Evolutionary conservation across 148 eudicot genomes (phyloP), one percentile per base, ranked within the genome.

Genomic region (Mesembryanthemum crystallinum): DNA sequence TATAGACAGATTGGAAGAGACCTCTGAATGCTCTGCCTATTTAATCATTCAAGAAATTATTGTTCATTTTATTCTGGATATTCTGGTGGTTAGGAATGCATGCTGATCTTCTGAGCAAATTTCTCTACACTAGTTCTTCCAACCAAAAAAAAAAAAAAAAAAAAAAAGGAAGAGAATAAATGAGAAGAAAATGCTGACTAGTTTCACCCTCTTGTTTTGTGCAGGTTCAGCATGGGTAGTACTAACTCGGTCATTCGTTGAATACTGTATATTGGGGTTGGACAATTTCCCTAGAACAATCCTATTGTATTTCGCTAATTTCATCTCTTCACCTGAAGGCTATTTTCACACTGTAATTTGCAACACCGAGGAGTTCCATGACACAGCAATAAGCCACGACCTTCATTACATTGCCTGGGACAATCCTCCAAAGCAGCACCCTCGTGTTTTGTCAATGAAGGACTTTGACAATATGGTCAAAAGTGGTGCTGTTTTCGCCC

Each of bases 331-430:
- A 33, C 99, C 99, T 0, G 99, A 95, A 83, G 89, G 99, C 77
- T 95, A 95, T 77, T 92, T 95, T 75, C 97, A 95, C 78, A 95
- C 99, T 7, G 88, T 92, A 24, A 90, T 95, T 33, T 95, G 99
- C 82, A 95, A 92, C 82, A 88, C 82, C 17, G 84, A 87, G 28
- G 89, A 88, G 51, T 95, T 89, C 60, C 94, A 81, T 23, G 68
- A n/a, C 71, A 87, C 91, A 7, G 92, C 97, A 45, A 79, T 95
- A 77, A 83, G 89, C 62, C 99, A 95, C 67, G 99, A 95, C 77
- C 96, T 95, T 69, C 99, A 95, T 87, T 95, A 89, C 75, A 95
- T 95, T 55, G 96, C 99, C 43, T 95, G 99, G 97, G 96, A 95
- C 84, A 85, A 28, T 63, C 99, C 99, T 76, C 99, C 99, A 15